Evolutionary conservation across 257 asterid species (phyloP), one percentile per base, ranked within the genome.

Genomic region (Salvia rosmarinus): DNA sequence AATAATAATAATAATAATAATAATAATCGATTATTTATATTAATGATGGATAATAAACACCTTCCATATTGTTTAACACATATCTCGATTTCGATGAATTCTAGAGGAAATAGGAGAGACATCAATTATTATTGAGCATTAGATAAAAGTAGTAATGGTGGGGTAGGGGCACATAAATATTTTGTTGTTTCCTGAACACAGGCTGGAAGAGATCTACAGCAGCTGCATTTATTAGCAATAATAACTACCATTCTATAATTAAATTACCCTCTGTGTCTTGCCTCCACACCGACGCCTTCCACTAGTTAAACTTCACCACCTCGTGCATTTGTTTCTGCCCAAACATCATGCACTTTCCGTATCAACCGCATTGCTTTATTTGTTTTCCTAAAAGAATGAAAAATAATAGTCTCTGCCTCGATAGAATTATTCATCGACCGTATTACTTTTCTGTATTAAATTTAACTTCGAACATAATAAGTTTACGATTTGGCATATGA

Each of bases 261-360:
- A 81, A 83, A 73, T 84, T 80, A 52, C 60, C 23, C 16, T 70
- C 68, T 68, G 68, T 72, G 11, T n/a, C 10, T 42, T 79, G 71
- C 71, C 75, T 40, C 83, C 86, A 84, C 86, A 84, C 87, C 89
- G 89, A 84, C 86, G 81, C 83, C 81, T 76, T 43, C 9, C 49
- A 58, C 68, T 68, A 75, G 60, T 77, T 64, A 77, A 75, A 65
- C 16, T 46, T 20, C 67, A 68, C 81, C 72, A 58, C 81, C 80
- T 46, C 61, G 6, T 43, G 78, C 83, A 83, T 85, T 85, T 78
- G 80, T 70, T 83, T 74, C 79, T 72, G 8, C 75, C 67, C 34
- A 23, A 66, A 46, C 16, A 39, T 43, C 65, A 65, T 77, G 73
- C 68, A 25, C 20, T 19, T 78, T 83, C 91, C 87, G 86, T 86